Percentiles rank a stretch among this genome's conserved stretches.
Evolutionary conservation across 306 rosid species (phyloP).

Genomic region (Vigna hirtella): DNA sequence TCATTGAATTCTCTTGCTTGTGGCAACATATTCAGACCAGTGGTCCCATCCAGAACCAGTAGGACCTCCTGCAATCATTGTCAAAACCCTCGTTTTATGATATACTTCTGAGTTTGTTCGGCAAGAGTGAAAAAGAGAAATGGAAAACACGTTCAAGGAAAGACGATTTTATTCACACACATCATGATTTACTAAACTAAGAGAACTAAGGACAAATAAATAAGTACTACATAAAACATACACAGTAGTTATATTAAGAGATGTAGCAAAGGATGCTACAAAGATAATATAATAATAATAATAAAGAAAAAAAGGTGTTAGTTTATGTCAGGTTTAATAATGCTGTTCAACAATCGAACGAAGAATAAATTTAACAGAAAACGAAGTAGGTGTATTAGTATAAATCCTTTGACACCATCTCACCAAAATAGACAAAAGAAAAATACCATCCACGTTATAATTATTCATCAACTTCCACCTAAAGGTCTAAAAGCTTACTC

Average conservation of each 20-base stretch:
- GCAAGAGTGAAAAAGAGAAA: not conserved
- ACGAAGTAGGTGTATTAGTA: too few species aligned
- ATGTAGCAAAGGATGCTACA: not conserved
- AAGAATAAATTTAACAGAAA: not conserved
- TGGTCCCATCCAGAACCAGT: constrained; percentile 94
- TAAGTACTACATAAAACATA: not conserved
- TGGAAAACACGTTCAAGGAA: constrained; percentile 2
- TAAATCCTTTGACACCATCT: constrained; percentile 26
- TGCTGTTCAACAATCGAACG: not conserved
- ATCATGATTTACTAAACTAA: not conserved
- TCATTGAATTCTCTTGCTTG: constrained; percentile 98
- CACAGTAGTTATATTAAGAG: not conserved
- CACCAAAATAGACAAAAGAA: constrained; percentile 25
- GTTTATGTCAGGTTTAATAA: not conserved
- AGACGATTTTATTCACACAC: constrained; percentile 11
- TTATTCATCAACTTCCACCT: constrained; percentile 10
- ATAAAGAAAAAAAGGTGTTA: not conserved
- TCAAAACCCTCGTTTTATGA: constrained; percentile 9
- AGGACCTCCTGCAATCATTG: constrained; percentile 80
- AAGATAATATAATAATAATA: not conserved
- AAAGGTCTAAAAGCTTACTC: constrained; percentile 16
- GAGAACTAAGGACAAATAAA: not conserved
- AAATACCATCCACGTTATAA: constrained; percentile 25
- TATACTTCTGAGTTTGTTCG: not conserved
- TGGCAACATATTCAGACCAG: constrained; percentile 98